Evolutionary conservation across 2,329 filamentous ascomycete genomes (phyloP).

Genomic region (Mariannaea elegans): DNA sequence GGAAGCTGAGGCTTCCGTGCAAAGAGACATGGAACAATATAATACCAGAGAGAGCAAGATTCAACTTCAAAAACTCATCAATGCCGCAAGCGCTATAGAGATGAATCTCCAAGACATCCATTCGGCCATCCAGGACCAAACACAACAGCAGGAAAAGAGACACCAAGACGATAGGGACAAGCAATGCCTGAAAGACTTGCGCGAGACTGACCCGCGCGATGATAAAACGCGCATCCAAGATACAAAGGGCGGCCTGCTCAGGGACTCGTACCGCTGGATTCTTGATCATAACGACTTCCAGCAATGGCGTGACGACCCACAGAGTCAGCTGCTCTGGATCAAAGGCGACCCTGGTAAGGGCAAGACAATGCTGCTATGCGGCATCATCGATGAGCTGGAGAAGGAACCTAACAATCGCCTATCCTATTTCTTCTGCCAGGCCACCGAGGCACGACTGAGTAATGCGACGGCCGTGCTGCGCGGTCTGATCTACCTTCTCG

Average conservation of each 20-base stretch:
- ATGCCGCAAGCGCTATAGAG: background rate
- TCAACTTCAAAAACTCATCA: background rate
- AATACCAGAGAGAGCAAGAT: slow-evolving; percentile 19
- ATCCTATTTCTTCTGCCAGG: slow-evolving; percentile 55
- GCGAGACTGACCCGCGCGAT: slow-evolving; percentile 1
- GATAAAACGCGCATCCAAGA: slow-evolving; percentile 49
- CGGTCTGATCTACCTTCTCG: slow-evolving; percentile 53
- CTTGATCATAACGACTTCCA: slow-evolving; percentile 39
- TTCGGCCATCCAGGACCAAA: slow-evolving; percentile 17
- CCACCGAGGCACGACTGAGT: slow-evolving; percentile 47
- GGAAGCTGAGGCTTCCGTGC: slow-evolving; percentile 35
- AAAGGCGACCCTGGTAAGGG: slow-evolving; percentile 52
- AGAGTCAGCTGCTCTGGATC: slow-evolving; percentile 47
- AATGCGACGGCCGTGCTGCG: slow-evolving; percentile 52
- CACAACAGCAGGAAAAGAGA: slow-evolving; percentile 2
- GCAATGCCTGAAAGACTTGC: background rate
- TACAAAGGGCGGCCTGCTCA: slow-evolving; percentile 45
- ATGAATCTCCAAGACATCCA: slow-evolving; percentile 15
- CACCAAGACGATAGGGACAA: slow-evolving; percentile 20
- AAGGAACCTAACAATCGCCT: slow-evolving; percentile 32
- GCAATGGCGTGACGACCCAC: slow-evolving; percentile 11
- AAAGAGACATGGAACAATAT: slow-evolving; percentile 20
- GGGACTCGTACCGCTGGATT: slow-evolving; percentile 48
- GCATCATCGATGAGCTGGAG: slow-evolving; percentile 48
- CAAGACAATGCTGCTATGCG: slow-evolving; percentile 54